Conservation (phyloP, 306 rosid species). For the Astragalus glycyphyllos region DNA sequence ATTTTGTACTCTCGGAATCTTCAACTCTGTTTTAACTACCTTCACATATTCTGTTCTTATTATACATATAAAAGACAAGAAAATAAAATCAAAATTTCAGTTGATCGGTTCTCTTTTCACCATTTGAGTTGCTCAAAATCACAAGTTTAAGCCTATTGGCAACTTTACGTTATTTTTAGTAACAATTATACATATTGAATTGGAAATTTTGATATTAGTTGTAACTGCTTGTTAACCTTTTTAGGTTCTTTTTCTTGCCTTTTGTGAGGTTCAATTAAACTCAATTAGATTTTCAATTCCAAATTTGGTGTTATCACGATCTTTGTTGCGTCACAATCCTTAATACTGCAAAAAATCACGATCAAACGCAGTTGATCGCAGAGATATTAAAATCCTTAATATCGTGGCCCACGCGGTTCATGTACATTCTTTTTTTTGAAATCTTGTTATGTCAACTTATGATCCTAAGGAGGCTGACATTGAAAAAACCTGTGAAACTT, state of each 20-base stretch:
- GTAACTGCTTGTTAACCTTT: background rate
- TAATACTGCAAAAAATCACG: background rate
- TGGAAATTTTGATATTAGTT: background rate
- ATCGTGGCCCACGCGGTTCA: no score
- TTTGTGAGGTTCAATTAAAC: background rate
- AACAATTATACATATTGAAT: background rate
- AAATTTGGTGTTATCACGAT: background rate
- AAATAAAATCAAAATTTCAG: no score
- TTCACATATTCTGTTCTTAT: no score
- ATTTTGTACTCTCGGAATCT: constrained; percentile 14
- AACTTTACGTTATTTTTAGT: background rate
- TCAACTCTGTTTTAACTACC: background rate
- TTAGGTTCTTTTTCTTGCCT: background rate
- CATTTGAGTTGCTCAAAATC: background rate
- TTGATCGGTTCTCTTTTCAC: background rate
- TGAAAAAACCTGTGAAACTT: constrained; percentile 35
- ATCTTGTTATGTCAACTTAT: background rate
- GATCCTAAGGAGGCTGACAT: constrained; percentile 19
- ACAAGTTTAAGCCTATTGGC: background rate
- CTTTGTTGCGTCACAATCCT: background rate
- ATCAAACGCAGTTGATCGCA: background rate
- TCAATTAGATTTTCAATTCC: background rate
- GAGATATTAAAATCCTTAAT: background rate
- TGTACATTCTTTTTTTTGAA: no score
- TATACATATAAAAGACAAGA: no score